phyloP scores from a whole-genome alignment of 2,329 filamentous ascomycete species.

The Botrytis fabae region DNA sequence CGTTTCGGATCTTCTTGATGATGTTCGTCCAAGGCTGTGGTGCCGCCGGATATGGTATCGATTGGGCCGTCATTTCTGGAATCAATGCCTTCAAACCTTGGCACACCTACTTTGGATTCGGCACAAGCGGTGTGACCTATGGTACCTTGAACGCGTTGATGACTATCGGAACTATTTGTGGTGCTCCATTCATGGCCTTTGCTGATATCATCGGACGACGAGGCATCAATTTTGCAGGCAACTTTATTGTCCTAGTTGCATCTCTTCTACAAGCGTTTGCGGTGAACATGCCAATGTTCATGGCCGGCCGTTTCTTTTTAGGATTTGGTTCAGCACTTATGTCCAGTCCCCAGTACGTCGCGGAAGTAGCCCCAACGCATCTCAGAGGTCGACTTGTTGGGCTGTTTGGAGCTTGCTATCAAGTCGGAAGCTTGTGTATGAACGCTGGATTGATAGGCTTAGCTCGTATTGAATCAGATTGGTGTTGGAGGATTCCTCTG shows the following conservation, averaged over 20 bases:
- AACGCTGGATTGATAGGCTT: slow-evolving; percentile 45
- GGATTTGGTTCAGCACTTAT: slow-evolving; percentile 35
- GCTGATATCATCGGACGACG: slow-evolving; percentile 54
- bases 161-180: slow-evolving; percentile 49
- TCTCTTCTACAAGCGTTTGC: slow-evolving; percentile 39
- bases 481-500: slow-evolving; percentile 28
- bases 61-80: slow-evolving; percentile 51
- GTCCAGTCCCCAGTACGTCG: slow-evolving; percentile 46
- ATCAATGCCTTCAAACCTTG: slow-evolving; percentile 48
- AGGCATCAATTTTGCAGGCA: slow-evolving; percentile 50
- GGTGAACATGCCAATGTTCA: slow-evolving; percentile 32
- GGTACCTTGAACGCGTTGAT: slow-evolving; percentile 49
- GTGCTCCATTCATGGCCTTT: slow-evolving; percentile 51
- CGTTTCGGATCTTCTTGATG: slow-evolving; percentile 45
- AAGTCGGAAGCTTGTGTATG: slow-evolving; percentile 46
- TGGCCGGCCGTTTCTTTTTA: slow-evolving; percentile 34
- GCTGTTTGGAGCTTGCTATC: slow-evolving; percentile 48
- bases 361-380: slow-evolving; percentile 50
- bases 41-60: slow-evolving; percentile 45
- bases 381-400: slow-evolving; percentile 50
- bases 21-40: slow-evolving; percentile 51
- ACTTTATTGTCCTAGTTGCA: slow-evolving; percentile 47
- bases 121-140: slow-evolving; percentile 42
- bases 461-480: slow-evolving; percentile 24
- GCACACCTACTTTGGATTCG: slow-evolving; percentile 49